phyloP scores from a whole-genome alignment of 192 early-diverging fungal species.

The Mortierella hygrophila region DNA sequence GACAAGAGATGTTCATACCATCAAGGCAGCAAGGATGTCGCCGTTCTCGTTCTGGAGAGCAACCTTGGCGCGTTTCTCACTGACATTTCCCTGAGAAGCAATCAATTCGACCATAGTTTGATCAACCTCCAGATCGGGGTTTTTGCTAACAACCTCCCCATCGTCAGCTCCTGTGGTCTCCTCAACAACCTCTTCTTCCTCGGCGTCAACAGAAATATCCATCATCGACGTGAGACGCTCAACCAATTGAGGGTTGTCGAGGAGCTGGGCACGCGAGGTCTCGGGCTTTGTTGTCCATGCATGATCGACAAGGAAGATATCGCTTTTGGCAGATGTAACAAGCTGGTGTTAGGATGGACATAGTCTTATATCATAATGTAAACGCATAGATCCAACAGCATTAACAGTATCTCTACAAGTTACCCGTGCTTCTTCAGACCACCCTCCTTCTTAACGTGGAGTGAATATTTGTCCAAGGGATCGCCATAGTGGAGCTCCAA shows the following conservation, averaged over 20 bases:
- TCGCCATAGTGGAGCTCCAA: slow-evolving; percentile 66
- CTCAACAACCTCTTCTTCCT: slow-evolving; percentile 53
- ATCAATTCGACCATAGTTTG: slow-evolving; percentile 67
- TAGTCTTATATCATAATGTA: neutral
- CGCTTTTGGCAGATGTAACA: slow-evolving; percentile 22
- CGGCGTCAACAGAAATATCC: slow-evolving; percentile 60
- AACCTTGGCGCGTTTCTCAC: slow-evolving; percentile 64
- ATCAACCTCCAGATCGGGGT: slow-evolving; percentile 55
- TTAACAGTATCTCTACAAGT: neutral
- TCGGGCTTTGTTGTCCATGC: slow-evolving; percentile 79
- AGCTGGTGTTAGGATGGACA: neutral
- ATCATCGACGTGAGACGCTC: slow-evolving; percentile 75
- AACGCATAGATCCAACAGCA: neutral
- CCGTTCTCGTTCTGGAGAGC: slow-evolving; percentile 66
- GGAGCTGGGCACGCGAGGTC: slow-evolving; percentile 65
- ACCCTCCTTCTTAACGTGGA: slow-evolving; percentile 61
- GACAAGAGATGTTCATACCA: slow-evolving; percentile 41
- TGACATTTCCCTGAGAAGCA: slow-evolving; percentile 68
- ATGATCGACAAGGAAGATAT: slow-evolving; percentile 79
- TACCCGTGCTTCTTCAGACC: slow-evolving; percentile 64
- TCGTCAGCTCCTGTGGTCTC: slow-evolving; percentile 12
- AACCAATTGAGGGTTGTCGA: slow-evolving; percentile 65
- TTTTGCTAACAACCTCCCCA: slow-evolving; percentile 20
- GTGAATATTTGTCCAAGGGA: slow-evolving; percentile 62
- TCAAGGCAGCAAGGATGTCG: slow-evolving; percentile 74